These are phyloP conservation scores for Suillus plorans DNA, from an alignment of 768 basidiomycete genomes.

Conservation along the genomic window DNA sequence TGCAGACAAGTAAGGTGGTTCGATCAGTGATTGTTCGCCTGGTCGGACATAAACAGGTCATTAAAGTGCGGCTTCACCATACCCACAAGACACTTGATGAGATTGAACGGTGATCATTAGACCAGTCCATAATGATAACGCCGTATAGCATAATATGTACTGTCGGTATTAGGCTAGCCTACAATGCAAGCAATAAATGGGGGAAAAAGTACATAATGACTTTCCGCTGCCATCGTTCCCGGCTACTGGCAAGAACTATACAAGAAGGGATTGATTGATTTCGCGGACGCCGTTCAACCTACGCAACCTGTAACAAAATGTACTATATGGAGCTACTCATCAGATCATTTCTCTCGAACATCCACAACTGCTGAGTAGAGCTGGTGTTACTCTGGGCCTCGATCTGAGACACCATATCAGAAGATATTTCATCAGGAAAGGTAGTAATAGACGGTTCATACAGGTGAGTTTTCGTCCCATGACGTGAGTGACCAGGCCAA, in stretches of 20 bases:
- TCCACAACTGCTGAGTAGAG: background rate
- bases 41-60: background rate
- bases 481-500: background rate
- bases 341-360: background rate
- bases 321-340: background rate
- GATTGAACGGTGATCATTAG: background rate
- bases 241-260: background rate
- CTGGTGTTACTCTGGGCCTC: background rate
- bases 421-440: background rate
- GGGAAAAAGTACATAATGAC: background rate
- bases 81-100: background rate
- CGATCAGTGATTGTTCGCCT: background rate
- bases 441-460: background rate
- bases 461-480: background rate
- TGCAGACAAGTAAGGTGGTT: background rate
- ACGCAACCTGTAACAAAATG: background rate
- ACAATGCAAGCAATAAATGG: no score
- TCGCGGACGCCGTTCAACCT: background rate
- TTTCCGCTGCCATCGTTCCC: background rate
- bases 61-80: background rate
- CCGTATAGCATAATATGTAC: no score
- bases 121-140: background rate
- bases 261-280: background rate
- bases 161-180: no score
- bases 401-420: background rate